These are phyloP conservation scores for Alliaria petiolata DNA, from an alignment of 345 rosid genomes.

Conservation along the genomic window DNA sequence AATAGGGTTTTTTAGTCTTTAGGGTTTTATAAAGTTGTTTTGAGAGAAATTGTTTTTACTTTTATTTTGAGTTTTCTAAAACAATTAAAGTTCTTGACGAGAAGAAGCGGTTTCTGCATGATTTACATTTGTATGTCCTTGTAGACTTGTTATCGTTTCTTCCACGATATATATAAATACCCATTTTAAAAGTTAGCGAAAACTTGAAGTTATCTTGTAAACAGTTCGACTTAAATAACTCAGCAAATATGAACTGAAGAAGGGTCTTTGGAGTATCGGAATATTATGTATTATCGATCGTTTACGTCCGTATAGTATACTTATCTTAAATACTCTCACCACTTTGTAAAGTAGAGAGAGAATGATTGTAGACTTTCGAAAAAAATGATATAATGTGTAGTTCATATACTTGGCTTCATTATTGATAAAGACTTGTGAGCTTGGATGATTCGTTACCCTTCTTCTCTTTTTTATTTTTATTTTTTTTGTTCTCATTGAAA, in stretches of 20 bases:
- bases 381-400: neutral
- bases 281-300: neutral
- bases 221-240: neutral
- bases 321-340: neutral
- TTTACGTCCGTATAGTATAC: neutral
- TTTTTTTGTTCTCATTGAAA: neutral
- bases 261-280: neutral
- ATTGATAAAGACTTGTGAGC: slow-evolving; percentile 22
- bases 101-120: neutral
- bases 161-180: neutral
- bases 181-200: neutral
- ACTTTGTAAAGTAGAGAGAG: neutral
- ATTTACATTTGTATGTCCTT: neutral
- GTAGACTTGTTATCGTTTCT: neutral
- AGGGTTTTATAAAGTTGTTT: neutral
- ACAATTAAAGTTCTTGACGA: neutral
- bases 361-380: neutral
- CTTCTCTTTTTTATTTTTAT: neutral
- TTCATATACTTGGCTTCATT: neutral
- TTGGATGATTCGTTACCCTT: slow-evolving; percentile 1
- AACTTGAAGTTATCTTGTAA: neutral
- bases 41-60: neutral
- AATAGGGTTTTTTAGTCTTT: too few relatives aligned
- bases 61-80: too few relatives aligned
- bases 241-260: neutral